Conservation (phyloP, 805 yeast species). For the Sugiyamaella smithiae region DNA sequence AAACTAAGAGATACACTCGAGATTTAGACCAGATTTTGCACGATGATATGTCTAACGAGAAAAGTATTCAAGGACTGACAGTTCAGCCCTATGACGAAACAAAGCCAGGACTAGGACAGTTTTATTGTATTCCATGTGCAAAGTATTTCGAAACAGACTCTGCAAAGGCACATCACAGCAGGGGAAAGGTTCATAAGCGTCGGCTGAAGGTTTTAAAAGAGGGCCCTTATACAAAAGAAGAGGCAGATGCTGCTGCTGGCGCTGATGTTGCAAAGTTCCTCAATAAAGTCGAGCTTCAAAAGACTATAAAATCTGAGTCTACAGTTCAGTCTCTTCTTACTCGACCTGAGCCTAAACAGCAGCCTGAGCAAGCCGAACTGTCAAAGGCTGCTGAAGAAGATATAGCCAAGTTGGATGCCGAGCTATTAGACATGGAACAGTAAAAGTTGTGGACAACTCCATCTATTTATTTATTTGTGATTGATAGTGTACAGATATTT, state of each 20-base stretch:
- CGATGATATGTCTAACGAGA: conserved; percentile 64
- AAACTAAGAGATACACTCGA: conserved; percentile 53
- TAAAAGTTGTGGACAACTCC: no score
- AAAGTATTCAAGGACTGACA: conserved; percentile 54
- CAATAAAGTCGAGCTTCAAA: conserved; percentile 40
- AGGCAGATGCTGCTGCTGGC: conserved; percentile 90
- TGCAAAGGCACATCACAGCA: conserved; percentile 69
- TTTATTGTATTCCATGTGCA: conserved; percentile 91
- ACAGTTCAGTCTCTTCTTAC: conserved; percentile 2
- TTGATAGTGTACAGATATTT: no score
- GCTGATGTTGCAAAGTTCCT: conserved; percentile 65
- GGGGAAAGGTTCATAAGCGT: conserved; percentile 80
- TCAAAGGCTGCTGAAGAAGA: background rate
- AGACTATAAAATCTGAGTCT: conserved; percentile 7
- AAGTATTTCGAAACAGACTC: conserved; percentile 79
- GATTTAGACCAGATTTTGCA: conserved; percentile 77
- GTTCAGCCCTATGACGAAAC: conserved; percentile 87
- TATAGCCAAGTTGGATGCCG: background rate
- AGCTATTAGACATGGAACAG: background rate
- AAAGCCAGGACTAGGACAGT: conserved; percentile 92
- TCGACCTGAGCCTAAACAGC: background rate
- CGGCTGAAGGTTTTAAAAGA: conserved; percentile 70
- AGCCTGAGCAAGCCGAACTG: background rate
- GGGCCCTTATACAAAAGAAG: conserved; percentile 83
- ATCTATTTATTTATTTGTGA: no score